Conservation (phyloP, 768 basidiomycete genomes). For the Porpolomopsis calyptriformis region DNA sequence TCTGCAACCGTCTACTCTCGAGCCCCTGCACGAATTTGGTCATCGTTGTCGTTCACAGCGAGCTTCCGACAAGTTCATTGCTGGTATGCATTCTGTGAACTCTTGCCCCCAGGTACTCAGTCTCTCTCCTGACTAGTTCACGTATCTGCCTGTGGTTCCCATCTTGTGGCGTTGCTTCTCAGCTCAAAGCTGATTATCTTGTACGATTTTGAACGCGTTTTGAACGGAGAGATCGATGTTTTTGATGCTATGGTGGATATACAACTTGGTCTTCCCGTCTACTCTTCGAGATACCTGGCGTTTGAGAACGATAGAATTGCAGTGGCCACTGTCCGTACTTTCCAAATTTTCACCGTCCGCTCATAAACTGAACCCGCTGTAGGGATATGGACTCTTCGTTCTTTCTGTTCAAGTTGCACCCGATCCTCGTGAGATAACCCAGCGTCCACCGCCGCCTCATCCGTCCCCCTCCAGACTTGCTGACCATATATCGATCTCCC, state of each 20-base stretch:
- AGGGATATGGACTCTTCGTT: conserved; percentile 25
- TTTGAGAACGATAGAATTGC: conserved; percentile 35
- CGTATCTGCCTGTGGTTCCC: conserved; percentile 38
- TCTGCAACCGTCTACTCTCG: conserved; percentile 10
- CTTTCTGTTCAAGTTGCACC: conserved; percentile 16
- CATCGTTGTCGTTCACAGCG: conserved; percentile 7
- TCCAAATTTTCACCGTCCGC: conserved; percentile 1
- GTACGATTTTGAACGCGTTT: conserved; percentile 30
- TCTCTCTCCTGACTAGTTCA: conserved; percentile 24
- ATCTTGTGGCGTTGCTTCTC: conserved; percentile 30
- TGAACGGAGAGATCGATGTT: conserved; percentile 18
- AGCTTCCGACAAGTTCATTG: conserved; percentile 34
- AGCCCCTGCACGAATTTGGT: conserved; percentile 7
- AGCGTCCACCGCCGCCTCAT: conserved; percentile 6
- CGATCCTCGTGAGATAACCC: conserved; percentile 11
- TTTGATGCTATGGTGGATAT: conserved; percentile 28
- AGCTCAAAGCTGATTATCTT: conserved; percentile 34
- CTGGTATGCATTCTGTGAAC: conserved; percentile 23
- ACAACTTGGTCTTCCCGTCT: conserved; percentile 30
- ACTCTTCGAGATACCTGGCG: conserved; percentile 37
- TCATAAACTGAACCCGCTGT: conserved; percentile 6
- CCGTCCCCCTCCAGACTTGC: background rate
- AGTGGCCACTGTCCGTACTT: conserved; percentile 35
- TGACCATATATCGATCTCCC: conserved; percentile 18
- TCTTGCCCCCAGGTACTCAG: background rate